Evolutionary conservation across 176 grass and related monocot genomes (phyloP).

Genomic region (Aegilops sharonensis): DNA sequence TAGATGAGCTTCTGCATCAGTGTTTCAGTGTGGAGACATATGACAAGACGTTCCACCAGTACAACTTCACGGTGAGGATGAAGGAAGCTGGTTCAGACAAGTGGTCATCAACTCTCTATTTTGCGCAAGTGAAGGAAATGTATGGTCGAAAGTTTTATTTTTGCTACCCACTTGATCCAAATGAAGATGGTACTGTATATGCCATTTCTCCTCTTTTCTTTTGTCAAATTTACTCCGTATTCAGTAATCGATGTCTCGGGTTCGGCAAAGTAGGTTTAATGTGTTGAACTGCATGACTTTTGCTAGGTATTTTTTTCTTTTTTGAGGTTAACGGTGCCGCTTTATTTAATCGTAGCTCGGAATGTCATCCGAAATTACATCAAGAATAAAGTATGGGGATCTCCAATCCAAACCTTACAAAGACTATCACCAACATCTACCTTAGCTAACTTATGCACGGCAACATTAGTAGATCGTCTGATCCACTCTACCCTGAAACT

Average conservation of each 20-base stretch:
- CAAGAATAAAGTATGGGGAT: too few relatives aligned
- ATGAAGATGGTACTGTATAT: neutral
- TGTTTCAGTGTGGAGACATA: neutral
- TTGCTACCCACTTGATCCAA: neutral
- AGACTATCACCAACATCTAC: too few relatives aligned
- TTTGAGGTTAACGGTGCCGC: too few relatives aligned
- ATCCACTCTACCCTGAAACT: too few relatives aligned
- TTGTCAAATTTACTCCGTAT: neutral
- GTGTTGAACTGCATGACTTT: neutral
- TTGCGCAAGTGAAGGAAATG: conserved; percentile 31
- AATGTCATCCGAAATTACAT: too few relatives aligned
- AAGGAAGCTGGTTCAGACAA: neutral
- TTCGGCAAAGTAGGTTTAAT: neutral
- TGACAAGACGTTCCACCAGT: neutral
- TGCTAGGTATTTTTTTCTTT: neutral
- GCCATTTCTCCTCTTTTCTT: neutral
- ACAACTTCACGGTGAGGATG: neutral
- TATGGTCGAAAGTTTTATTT: conserved; percentile 20
- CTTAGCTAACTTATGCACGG: too few relatives aligned
- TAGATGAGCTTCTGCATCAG: neutral
- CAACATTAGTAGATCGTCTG: too few relatives aligned
- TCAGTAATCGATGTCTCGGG: neutral
- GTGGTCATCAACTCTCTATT: neutral
- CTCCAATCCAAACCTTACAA: too few relatives aligned
- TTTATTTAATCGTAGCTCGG: too few relatives aligned